Evolutionary conservation across 306 rosid genomes (phyloP).

Genomic region (Glycyrrhiza uralensis): DNA sequence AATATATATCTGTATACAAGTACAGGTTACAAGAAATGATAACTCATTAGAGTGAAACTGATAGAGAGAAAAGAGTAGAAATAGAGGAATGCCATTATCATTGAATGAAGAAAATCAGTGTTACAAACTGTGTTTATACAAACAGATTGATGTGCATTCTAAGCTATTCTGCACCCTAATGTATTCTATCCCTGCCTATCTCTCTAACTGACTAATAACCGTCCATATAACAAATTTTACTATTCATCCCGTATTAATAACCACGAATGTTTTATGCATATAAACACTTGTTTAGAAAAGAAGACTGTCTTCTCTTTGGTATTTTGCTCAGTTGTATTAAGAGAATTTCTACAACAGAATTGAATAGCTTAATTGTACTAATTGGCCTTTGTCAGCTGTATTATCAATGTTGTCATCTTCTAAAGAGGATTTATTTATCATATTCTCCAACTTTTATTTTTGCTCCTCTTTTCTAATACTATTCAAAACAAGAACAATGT

Average conservation of each 20-base stretch:
- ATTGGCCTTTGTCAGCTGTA: neutral
- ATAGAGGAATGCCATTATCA: too few relatives aligned
- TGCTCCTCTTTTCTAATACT: neutral
- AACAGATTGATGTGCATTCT: too few relatives aligned
- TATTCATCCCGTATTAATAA: too few relatives aligned
- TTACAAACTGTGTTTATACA: too few relatives aligned
- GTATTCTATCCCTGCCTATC: too few relatives aligned
- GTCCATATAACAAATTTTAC: too few relatives aligned
- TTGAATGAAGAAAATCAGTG: too few relatives aligned
- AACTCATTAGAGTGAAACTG: too few relatives aligned
- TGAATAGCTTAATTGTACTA: neutral
- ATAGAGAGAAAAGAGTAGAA: too few relatives aligned
- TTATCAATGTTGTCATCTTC: neutral
- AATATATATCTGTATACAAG: constrained; percentile 57
- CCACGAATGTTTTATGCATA: neutral
- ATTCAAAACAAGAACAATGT: neutral
- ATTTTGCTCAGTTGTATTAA: neutral
- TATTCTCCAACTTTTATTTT: neutral
- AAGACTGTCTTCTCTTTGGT: neutral
- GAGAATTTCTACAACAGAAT: neutral
- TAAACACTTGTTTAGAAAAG: neutral
- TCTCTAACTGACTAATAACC: too few relatives aligned
- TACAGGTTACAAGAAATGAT: neutral
- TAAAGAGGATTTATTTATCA: neutral
- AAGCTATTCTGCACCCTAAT: too few relatives aligned